These are phyloP conservation scores for Penicillium steckii DNA, from an alignment of 495 filamentous ascomycete species.

Conservation along the genomic window DNA sequence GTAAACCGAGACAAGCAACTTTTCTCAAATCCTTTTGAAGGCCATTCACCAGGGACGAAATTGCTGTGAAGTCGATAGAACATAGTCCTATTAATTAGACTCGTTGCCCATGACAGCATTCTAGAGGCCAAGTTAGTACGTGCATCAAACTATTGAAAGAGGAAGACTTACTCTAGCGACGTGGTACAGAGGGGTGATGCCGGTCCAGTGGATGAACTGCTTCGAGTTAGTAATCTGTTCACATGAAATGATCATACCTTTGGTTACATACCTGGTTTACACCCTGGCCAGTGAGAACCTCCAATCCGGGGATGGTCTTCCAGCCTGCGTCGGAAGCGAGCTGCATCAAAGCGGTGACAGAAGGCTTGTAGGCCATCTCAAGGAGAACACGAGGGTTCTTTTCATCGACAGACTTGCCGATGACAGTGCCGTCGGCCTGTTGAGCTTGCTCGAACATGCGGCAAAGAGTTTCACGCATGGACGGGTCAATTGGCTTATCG, in stretches of 20 bases:
- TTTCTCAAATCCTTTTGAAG: not conserved
- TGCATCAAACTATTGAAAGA: not conserved
- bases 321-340: slow-evolving; percentile 81
- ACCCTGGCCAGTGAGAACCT: slow-evolving; percentile 88
- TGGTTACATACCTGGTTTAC: slow-evolving; percentile 58
- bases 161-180: slow-evolving; percentile 52
- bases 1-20: not conserved
- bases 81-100: slow-evolving; percentile 11
- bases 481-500: slow-evolving; percentile 75
- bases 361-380: slow-evolving; percentile 97
- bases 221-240: slow-evolving; percentile 16
- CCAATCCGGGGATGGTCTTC: slow-evolving; percentile 80
- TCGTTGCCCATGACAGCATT: slow-evolving; percentile 29
- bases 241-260: not conserved
- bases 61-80: not conserved
- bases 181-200: slow-evolving; percentile 66
- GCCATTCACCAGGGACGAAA: not conserved
- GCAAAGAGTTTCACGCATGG: slow-evolving; percentile 66
- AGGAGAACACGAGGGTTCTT: slow-evolving; percentile 61
- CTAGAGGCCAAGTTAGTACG: slow-evolving; percentile 6
- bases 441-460: slow-evolving; percentile 57
- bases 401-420: slow-evolving; percentile 24
- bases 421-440: slow-evolving; percentile 30
- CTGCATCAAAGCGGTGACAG: slow-evolving; percentile 80
- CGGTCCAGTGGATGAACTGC: slow-evolving; percentile 77